Evolutionary conservation across 257 asterid genomes (phyloP).

Genomic region (Rehmannia glutinosa): DNA sequence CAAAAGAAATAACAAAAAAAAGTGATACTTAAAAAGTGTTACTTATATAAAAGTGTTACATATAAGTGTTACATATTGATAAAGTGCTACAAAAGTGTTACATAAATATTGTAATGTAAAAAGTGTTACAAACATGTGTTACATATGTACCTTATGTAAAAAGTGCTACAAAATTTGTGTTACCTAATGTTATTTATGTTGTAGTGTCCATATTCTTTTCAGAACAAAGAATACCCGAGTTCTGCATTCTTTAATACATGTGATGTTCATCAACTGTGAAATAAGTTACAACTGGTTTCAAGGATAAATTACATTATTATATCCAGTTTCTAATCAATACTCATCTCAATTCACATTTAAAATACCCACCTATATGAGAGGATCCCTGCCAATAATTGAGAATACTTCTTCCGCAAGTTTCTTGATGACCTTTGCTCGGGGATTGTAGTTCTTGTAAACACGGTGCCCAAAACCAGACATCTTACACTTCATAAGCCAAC

Average conservation of each 20-base stretch:
- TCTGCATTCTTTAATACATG: not conserved
- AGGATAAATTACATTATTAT: not conserved
- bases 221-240: too few relatives aligned
- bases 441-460: conserved; percentile 96
- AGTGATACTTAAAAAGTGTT: too few relatives aligned
- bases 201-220: not conserved
- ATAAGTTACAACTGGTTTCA: not conserved
- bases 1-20: too few relatives aligned
- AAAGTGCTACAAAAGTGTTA: too few relatives aligned
- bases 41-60: too few relatives aligned
- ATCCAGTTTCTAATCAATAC: not conserved
- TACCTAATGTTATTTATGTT: too few relatives aligned
- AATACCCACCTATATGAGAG: conserved; percentile 79
- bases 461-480: conserved; percentile 99
- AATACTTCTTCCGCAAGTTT: conserved; percentile 95
- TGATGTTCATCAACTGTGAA: not conserved
- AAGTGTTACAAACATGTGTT: too few relatives aligned
- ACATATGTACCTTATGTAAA: too few relatives aligned
- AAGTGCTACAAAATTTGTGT: too few relatives aligned
- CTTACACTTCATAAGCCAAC: conserved; percentile 90
- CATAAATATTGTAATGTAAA: too few relatives aligned
- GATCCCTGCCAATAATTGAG: conserved; percentile 98
- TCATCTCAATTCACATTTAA: not conserved
- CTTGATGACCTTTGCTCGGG: conserved; percentile 95
- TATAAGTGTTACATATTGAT: too few relatives aligned